Evolutionary conservation across 2,329 filamentous ascomycete genomes (phyloP).

Genomic region (Penicillium sp.): DNA sequence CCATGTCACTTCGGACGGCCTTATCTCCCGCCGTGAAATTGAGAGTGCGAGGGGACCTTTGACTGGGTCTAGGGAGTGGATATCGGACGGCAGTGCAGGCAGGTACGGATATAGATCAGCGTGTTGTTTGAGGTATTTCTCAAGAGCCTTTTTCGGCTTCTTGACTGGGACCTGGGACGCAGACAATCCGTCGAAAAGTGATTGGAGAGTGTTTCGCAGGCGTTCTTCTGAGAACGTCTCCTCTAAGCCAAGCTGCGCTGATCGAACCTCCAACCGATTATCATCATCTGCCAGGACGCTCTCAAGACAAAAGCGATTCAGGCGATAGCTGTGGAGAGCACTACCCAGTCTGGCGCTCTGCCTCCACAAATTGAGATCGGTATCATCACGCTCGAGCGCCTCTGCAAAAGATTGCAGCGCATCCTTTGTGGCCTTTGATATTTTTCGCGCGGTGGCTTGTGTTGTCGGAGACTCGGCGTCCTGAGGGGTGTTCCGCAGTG

Average conservation of each 20-base stretch:
- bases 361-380: conserved; percentile 65
- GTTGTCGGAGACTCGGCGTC: conserved; percentile 19
- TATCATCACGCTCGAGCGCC: conserved; percentile 65
- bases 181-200: conserved; percentile 59
- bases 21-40: conserved; percentile 43
- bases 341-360: conserved; percentile 60
- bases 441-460: conserved; percentile 18
- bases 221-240: conserved; percentile 57
- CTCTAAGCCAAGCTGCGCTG: conserved; percentile 61
- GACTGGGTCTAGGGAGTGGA: conserved; percentile 31
- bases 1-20: conserved; percentile 44
- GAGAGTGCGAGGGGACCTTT: conserved; percentile 40
- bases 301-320: conserved; percentile 64
- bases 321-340: conserved; percentile 58
- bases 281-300: conserved; percentile 64
- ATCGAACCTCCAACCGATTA: conserved; percentile 54
- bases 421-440: conserved; percentile 40
- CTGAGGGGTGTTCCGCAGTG: conserved; percentile 31
- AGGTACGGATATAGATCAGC: conserved; percentile 56
- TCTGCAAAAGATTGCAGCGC: conserved; percentile 60
- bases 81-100: conserved; percentile 35
- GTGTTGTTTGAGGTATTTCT: conserved; percentile 54
- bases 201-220: conserved; percentile 50
- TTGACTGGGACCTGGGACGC: conserved; percentile 53
- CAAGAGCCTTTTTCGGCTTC: conserved; percentile 53